Evolutionary conservation across 2,329 filamentous ascomycete species (phyloP), one percentile per base, ranked within the genome.

Genomic region (Colletotrichum shisoi): DNA sequence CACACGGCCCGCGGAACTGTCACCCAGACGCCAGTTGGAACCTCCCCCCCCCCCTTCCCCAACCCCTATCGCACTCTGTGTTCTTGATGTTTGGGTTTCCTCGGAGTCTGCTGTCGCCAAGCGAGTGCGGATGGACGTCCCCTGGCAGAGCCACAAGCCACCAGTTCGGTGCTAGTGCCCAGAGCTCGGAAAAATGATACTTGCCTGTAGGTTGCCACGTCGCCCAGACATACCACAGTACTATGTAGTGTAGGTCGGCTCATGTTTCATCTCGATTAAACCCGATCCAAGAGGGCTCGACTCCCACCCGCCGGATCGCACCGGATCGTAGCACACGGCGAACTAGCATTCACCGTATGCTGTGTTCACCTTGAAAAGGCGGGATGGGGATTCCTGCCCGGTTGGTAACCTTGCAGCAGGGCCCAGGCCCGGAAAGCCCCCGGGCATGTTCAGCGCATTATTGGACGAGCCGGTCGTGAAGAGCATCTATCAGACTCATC

Each of bases 161-260:
- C 12, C 19, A 17, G n/a, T 17, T 21, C 15, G 4, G 8, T 37
- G 6, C 5, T 11, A 8, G 13, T 39, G 34, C 51, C 19, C 31
- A 53, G n/a, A 40, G 34, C 34, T 53, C 27, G 27, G 51, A n/a
- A 53, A 53, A 15, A 34, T 40, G 31, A 15, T 53, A 27, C 24
- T 2, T 27, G 24, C 24, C 4, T 27, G 24, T 27, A 12, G 51
- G 51, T 21, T 19, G 8, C 8, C n/a, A 19, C 5, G 42, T n/a
- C n/a, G 3, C n/a, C 9, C 19, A 15, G 42, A n/a, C 17, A 45
- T 17, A 21, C n/a, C n/a, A n/a, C n/a, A n/a, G n/a, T n/a, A n/a
- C n/a, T n/a, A n/a, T n/a, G n/a, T n/a, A n/a, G n/a, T n/a, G n/a
- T n/a, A n/a, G n/a, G n/a, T n/a, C 8, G 42, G 42, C 17, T 12